Percentiles rank a stretch among this genome's conserved stretches.
phyloP scores from a whole-genome alignment of 176 grass and related monocot species.

The Eremochloa ophiuroides region DNA sequence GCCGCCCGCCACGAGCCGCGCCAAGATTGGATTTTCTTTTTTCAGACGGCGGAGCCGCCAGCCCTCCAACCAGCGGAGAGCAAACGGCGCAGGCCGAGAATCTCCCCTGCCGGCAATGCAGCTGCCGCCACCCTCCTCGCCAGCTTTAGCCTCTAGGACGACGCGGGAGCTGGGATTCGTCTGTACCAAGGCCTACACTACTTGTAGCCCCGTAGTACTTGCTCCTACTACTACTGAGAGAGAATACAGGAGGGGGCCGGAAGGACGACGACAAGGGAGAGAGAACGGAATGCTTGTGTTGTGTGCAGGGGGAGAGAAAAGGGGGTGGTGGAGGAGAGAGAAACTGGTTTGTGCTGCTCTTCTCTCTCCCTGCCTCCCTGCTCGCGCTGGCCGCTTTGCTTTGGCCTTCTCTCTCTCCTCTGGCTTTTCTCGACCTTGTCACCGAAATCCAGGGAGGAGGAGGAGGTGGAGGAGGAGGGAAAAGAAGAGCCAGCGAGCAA shows the following conservation, averaged over 20 bases:
- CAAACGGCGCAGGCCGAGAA: neutral
- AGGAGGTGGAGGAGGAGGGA: neutral
- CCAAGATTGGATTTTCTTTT: conserved; percentile 3
- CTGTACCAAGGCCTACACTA: neutral
- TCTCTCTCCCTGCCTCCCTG: neutral
- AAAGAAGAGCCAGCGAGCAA: neutral
- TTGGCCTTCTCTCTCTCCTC: neutral
- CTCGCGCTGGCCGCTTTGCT: conserved; percentile 6
- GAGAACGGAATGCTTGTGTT: conserved; percentile 1
- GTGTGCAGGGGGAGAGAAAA: neutral
- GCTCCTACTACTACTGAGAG: neutral
- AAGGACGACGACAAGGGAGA: neutral
- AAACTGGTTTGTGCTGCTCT: conserved; percentile 24
- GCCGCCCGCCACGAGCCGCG: neutral
- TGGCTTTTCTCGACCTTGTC: conserved; percentile 15
- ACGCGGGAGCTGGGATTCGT: neutral
- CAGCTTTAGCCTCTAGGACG: neutral
- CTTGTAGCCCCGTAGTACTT: neutral
- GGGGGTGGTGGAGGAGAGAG: conserved; percentile 12
- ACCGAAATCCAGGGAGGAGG: conserved; percentile 14
- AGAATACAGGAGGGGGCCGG: neutral
- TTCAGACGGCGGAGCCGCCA: conserved; percentile 9
- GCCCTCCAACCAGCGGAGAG: neutral
- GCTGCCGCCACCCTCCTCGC: neutral
- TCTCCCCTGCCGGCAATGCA: conserved; percentile 25